Base-by-base conservation (phyloP, 1,284 basidiomycete genomes). In the Pseudozyma thailandica region DNA sequence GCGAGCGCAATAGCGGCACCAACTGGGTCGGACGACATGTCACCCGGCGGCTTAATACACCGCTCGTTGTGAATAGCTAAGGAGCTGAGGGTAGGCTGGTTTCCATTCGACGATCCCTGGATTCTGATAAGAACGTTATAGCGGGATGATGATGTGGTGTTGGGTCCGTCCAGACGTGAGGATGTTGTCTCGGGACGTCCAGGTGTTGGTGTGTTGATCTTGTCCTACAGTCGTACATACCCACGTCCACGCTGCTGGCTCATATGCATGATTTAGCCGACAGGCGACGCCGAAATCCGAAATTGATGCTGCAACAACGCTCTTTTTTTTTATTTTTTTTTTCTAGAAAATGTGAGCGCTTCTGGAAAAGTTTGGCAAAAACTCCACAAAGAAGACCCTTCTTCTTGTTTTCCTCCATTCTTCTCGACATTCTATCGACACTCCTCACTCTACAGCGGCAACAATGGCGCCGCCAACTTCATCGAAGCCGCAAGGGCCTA, bases 11-110 rank as follows among this genome's bases (percentile, higher is more conserved):
- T 77, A 2, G 75, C 75, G 6, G 73, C 69, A 38, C 61, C 72
- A 12, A 77, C 75, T 9, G 75, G 75, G 56, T 75, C 75, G 43
- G 62, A 58, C 45, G 73, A 61, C 73, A 74, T 73, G 58, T 25
- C 48, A 38, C n/a, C n/a, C 48, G 35, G 20, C 9, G 39, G 20
- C 37, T 38, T 31, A n/a, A n/a, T n/a, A n/a, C n/a, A n/a, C n/a
- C n/a, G n/a, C n/a, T n/a, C n/a, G n/a, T n/a, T n/a, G n/a, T n/a
- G n/a, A n/a, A n/a, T n/a, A n/a, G n/a, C n/a, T n/a, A n/a, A n/a
- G n/a, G n/a, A n/a, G n/a, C n/a, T n/a, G n/a, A n/a, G n/a, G n/a
- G n/a, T n/a, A n/a, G n/a, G n/a, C n/a, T n/a, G n/a, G n/a, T n/a
- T n/a, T n/a, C n/a, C n/a, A n/a, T n/a, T n/a, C n/a, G n/a, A n/a